These are phyloP conservation scores for Puccinia brachypodii DNA, from an alignment of 1,284 basidiomycete genomes.

Conservation along the genomic window DNA sequence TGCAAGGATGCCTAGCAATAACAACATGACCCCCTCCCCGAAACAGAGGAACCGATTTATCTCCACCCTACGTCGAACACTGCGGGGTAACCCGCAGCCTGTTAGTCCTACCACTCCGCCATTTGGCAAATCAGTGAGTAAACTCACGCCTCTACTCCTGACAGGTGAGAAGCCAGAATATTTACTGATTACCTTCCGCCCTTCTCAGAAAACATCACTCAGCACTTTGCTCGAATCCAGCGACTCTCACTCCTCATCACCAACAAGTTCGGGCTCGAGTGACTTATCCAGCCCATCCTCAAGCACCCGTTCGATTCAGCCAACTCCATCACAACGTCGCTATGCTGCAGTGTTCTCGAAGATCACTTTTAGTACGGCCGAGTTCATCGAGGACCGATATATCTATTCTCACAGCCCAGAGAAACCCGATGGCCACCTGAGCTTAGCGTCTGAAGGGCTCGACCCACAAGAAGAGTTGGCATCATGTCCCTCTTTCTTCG, in stretches of 20 bases:
- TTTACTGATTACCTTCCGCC: neutral
- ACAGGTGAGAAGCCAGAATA: neutral
- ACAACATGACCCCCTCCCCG: neutral
- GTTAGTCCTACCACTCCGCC: neutral
- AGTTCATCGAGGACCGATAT: constrained; percentile 25
- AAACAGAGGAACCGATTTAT: constrained; percentile 20
- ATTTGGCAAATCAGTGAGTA: neutral
- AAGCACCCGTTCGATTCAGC: neutral
- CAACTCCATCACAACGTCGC: constrained; percentile 4
- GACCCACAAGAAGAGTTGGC: neutral
- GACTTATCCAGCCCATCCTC: constrained; percentile 1
- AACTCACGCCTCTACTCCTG: neutral
- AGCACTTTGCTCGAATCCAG: neutral
- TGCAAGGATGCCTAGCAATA: neutral
- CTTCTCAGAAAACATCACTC: neutral
- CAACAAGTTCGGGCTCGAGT: constrained; percentile 11
- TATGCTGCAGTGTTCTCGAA: constrained; percentile 21
- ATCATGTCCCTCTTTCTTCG: neutral
- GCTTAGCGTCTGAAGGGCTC: neutral
- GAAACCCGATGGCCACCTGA: neutral
- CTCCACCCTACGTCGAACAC: neutral
- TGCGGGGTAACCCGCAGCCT: neutral
- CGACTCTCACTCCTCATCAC: constrained; percentile 6
- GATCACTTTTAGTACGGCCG: neutral
- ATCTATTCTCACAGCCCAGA: constrained; percentile 15